Base-by-base conservation (phyloP, 345 rosid species). In the Anacardium occidentale region DNA sequence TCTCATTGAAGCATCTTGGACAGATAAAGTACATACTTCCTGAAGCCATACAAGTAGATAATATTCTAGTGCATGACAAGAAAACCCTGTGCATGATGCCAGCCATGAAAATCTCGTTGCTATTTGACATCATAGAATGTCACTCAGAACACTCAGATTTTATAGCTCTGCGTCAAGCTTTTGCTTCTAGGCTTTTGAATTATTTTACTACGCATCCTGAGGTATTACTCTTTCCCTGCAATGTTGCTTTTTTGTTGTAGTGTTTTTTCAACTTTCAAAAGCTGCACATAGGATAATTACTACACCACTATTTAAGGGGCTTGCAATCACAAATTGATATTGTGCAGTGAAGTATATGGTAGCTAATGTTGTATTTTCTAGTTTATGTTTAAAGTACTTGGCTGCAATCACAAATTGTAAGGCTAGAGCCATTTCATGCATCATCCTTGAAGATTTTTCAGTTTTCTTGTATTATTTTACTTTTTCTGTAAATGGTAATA, bases 21-120 rank as follows among this genome's bases (percentile, higher is more conserved):
- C n/a, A n/a, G n/a, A n/a, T n/a, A n/a, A n/a, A n/a, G n/a, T n/a
- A n/a, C n/a, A n/a, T n/a, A n/a, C n/a, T n/a, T n/a, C n/a, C n/a
- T n/a, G n/a, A n/a, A 74, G 86, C 78, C 53, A 57, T 85, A 56
- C 78, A 71, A 61, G 64, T 74, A 24, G 83, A 87, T 40, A 82
- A 75, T 74, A 75, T 83, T 77, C 79, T 85, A 45, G 77, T 83
- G 45, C 86, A 77, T 60, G 83, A 87, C 71, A 69, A 75, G 80
- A 71, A 75, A 74, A 81, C 89, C n/a, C 76, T 76, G 1, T 83
- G 83, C 76, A 69, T 82, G 89, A 77, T 68, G 79, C 80, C 78
- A 62, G 87, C 80, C 26, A 71, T 87, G 78, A 73, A 74, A 78
- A 68, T 85, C 62, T 26, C 72, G 13, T 54, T 87, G 82, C 68